phyloP scores from a whole-genome alignment of 768 basidiomycete genomes.

The Calocera viscosa region DNA sequence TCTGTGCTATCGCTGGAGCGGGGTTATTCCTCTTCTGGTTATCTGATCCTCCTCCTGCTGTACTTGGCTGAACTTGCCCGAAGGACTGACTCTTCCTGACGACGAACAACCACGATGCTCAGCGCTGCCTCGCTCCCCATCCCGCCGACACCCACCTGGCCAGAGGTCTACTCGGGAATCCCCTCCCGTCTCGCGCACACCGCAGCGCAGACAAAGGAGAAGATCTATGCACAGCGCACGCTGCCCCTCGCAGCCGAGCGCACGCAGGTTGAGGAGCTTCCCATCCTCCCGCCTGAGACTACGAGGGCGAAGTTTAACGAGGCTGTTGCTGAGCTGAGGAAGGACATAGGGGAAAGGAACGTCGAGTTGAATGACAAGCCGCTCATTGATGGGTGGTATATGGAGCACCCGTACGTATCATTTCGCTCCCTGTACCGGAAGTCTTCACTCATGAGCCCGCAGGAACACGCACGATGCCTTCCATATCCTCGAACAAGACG shows the following conservation, averaged over 20 bases:
- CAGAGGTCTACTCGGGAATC: not conserved
- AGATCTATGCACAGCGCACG: not conserved
- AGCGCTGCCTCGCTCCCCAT: not conserved
- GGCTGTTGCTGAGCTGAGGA: not conserved
- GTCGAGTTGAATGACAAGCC: constrained; percentile 6
- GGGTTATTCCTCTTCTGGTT: not conserved
- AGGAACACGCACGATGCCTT: constrained; percentile 4
- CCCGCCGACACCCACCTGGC: not conserved
- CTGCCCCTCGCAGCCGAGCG: not conserved
- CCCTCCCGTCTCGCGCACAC: not conserved
- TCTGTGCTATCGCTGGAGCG: not conserved
- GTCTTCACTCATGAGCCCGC: not conserved
- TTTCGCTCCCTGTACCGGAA: not conserved
- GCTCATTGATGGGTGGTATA: constrained; percentile 5
- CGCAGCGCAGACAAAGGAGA: not conserved
- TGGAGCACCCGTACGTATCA: not conserved
- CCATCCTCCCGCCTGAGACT: constrained; percentile 27
- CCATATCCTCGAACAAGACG: constrained; percentile 1
- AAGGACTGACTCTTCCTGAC: not conserved
- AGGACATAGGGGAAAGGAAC: not conserved
- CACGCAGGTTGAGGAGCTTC: constrained; percentile 17
- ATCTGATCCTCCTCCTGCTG: not conserved
- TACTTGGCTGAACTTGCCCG: not conserved
- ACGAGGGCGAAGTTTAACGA: constrained; percentile 28
- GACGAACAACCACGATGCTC: not conserved